Base-by-base conservation (phyloP, 116 monocot species). In the Zostera marina region DNA sequence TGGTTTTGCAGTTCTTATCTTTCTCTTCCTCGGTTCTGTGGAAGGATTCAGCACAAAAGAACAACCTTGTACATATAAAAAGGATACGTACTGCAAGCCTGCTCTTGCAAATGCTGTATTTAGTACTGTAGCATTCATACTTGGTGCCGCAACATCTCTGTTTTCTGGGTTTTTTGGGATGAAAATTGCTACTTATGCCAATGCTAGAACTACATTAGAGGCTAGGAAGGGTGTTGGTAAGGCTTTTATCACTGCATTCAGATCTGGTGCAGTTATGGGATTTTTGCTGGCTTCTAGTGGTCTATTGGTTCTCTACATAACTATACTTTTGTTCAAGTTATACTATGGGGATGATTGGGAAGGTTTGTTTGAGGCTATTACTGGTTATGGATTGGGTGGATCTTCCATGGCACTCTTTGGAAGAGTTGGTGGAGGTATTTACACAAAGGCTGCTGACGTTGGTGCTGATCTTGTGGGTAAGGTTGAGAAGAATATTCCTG, bases 21-120 rank as follows among this genome's bases (percentile, higher is more conserved):
- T 81, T 58, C 58, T 81, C 49, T 81, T 81, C 74, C 77, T 81
- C 44, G 81, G 77, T 22, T 81, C 81, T 59, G 81, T 81, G 41
- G 74, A 71, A 59, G 81, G 81, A 41, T 81, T 81, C 49, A 81
- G 81, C 77, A 82, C 74, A 20, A 63, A 77, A 38, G 60, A 58
- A 21, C 68, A 72, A 32, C 71, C 68, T 13, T 81, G 81, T 72
- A 77, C 74, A 44, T 81, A 77, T 53, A 64, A 61, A 65, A 74
- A 74, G 65, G 70, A 48, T 47, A 72, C 54, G 25, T 63, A 26
- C 41, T 81, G 80, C 76, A 81, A 81, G 66, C 70, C 76, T 51
- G 63, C 53, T 8, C 39, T 66, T 26, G 66, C 66, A 16, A 66
- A 66, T 48, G 66, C 66, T 11, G 1, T 47, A 26, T 66, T 66